Evolutionary conservation across 2,329 filamentous ascomycete genomes (phyloP), one percentile per base, ranked within the genome.

Genomic region (Ophiostoma quercus): DNA sequence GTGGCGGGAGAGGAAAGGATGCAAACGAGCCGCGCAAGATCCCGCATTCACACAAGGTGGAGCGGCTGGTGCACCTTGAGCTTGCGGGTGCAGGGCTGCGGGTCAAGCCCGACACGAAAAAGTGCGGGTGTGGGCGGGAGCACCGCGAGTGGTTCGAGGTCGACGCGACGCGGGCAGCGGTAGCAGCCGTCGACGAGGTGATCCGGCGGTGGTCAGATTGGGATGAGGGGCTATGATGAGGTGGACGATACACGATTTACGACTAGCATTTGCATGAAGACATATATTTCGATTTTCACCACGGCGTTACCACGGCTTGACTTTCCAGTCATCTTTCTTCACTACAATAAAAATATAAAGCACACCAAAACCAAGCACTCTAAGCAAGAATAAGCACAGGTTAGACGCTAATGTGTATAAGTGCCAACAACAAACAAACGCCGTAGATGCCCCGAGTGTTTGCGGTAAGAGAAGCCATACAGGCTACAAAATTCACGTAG

Each of bases 71-170:
- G 63, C 95, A 99, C 78, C 82, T 98, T 16, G 95, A 99, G 80
- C 84, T 98, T n/a, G 84, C 83, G 79, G 79, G 88, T 80, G 71
- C 88, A 84, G 81, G 86, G 1, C 73, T 88, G 72, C 80, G 87
- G 71, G 77, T 84, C 62, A 65, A 65, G 34, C 62, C 62, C 75
- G 79, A 80, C 69, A 79, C 88, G 78, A 79, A 80, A 22, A 85
- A 86, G 68, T 99, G 95, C 76, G 83, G 83, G 1, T 99, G 95
- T 77, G 93, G 93, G 1, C 89, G 88, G 76, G 89, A 92, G 75
- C 95, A 99, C 79, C 84, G 90, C 68, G 95, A 99, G 80, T 99
- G 94, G 94, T 99, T 99, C 77, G 91, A 96, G 80, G 88, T 97
- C 0, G 88, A 92, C 72, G 91, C 92, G 0, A 89, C 83, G 29